A percentile compares a stretch with the other conserved stretches of the same genome.
phyloP scores from a whole-genome alignment of 768 basidiomycete species.

The Pisolithus albus region DNA sequence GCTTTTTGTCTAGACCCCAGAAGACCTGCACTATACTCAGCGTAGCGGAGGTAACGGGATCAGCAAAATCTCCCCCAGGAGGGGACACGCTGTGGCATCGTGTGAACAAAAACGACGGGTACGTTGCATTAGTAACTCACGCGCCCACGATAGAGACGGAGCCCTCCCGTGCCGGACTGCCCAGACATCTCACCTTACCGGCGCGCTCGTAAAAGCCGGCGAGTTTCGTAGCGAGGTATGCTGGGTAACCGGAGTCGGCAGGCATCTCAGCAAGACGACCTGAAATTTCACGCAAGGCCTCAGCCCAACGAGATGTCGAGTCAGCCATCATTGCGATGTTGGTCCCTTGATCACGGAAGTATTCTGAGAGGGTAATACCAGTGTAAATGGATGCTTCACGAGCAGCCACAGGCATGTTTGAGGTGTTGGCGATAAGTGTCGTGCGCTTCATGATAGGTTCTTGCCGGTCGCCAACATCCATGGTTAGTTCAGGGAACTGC shows the following conservation, averaged over 20 bases:
- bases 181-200: conserved; percentile 89
- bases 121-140: conserved; percentile 45
- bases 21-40: conserved; percentile 99
- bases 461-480: conserved; percentile 87
- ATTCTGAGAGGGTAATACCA: conserved; percentile 97
- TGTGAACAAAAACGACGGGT: conserved; percentile 6
- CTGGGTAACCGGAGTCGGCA: conserved; percentile 98
- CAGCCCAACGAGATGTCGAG: conserved; percentile 98
- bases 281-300: conserved; percentile 97
- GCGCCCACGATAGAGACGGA: conserved; percentile 99
- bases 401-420: conserved; percentile 99
- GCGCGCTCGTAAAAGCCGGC: conserved; percentile 99
- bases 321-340: conserved; percentile 99
- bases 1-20: conserved; percentile 99
- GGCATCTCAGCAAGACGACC: conserved; percentile 99
- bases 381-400: conserved; percentile 99
- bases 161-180: conserved; percentile 80
- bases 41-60: conserved; percentile 96
- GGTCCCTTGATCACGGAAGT: conserved; percentile 98
- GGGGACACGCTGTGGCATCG: conserved; percentile 73
- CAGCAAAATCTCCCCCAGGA: conserved; percentile 98
- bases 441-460: conserved; percentile 99
- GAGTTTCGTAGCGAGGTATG: conserved; percentile 91
- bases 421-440: conserved; percentile 96
- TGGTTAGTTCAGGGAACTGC: conserved; percentile 83